Evolutionary conservation across 1,284 basidiomycete genomes (phyloP), one percentile per base, ranked within the genome.

Genomic region (Irpex sp.): DNA sequence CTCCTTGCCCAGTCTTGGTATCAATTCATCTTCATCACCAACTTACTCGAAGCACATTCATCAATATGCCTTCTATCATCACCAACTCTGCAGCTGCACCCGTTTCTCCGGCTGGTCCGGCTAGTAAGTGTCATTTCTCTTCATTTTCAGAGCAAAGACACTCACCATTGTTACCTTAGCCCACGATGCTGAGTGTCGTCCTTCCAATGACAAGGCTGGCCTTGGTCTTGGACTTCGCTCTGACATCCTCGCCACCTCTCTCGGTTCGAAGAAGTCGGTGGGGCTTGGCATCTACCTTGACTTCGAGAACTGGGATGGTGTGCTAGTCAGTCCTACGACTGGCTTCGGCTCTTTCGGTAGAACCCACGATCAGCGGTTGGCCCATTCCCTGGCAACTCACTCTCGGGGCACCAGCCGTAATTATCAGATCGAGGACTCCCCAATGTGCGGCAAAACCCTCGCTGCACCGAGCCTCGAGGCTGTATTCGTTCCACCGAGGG

Each of bases 21-120:
- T 44, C 40, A 11, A 44, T 11, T 44, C 40, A 44, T 44, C 40
- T 44, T 15, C 15, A n/a, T 51, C 19, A 51, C 49, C 17, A 47
- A 13, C 49, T n/a, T 51, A 51, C 49, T 51, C 44, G 44, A 56
- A 58, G 59, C 49, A 64, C 55, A 5, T 19, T 55, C 17, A 6
- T 69, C 61, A 71, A 36, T 65, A 56, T 56, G 54, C 11, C 54
- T 56, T 56, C n/a, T 36, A 11, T 36, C 54, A 56, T 26, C 54
- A 34, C n/a, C 26, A 26, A 26, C 19, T 26, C 19, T 56, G 54
- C 54, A 8, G 26, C 8, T 36, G 26, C 54, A 15, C 15, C 21
- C n/a, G 31, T 26, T 36, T 56, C 26, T 17, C 54, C 54, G 54
- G 26, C 54, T 34, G 54, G 54, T 36, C n/a, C 54, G 54, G 54